A percentile compares a stretch with the other conserved stretches of the same genome.
Evolutionary conservation across 192 early-diverging fungal species (phyloP).

Genomic region (Mortierella antarctica): DNA sequence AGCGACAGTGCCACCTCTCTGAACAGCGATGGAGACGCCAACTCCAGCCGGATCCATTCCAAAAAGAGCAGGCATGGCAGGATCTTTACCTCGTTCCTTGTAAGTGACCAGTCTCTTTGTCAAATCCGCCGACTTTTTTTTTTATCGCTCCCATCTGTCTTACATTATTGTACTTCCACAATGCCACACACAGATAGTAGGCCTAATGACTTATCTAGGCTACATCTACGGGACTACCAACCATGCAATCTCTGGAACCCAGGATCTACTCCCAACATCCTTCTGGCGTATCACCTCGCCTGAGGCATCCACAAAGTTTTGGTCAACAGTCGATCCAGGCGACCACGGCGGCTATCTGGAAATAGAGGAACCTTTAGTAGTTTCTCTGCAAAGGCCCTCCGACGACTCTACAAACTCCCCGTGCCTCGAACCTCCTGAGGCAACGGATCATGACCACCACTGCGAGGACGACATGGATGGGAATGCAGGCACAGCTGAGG

Average conservation of each 20-base stretch:
- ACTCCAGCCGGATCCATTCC: background rate
- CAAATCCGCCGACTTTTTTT: background rate
- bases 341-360: slow-evolving; percentile 60
- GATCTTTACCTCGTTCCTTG: slow-evolving; percentile 45
- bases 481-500: background rate
- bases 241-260: slow-evolving; percentile 5
- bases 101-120: background rate
- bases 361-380: slow-evolving; percentile 50
- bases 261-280: slow-evolving; percentile 8
- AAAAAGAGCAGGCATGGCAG: slow-evolving; percentile 28
- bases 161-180: background rate
- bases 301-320: slow-evolving; percentile 49
- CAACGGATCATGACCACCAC: background rate
- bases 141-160: background rate
- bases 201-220: slow-evolving; percentile 47
- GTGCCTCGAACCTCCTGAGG: background rate
- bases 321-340: slow-evolving; percentile 63
- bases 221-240: slow-evolving; percentile 49
- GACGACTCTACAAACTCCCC: background rate
- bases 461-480: slow-evolving; percentile 11
- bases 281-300: slow-evolving; percentile 31
- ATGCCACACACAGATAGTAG: slow-evolving; percentile 19
- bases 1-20: slow-evolving; percentile 13
- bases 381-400: slow-evolving; percentile 2
- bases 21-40: slow-evolving; percentile 25